Percentiles rank a stretch among this genome's conserved stretches.
Evolutionary conservation across 2,329 filamentous ascomycete species (phyloP).

Genomic region (Pseudopyricularia javanii): DNA sequence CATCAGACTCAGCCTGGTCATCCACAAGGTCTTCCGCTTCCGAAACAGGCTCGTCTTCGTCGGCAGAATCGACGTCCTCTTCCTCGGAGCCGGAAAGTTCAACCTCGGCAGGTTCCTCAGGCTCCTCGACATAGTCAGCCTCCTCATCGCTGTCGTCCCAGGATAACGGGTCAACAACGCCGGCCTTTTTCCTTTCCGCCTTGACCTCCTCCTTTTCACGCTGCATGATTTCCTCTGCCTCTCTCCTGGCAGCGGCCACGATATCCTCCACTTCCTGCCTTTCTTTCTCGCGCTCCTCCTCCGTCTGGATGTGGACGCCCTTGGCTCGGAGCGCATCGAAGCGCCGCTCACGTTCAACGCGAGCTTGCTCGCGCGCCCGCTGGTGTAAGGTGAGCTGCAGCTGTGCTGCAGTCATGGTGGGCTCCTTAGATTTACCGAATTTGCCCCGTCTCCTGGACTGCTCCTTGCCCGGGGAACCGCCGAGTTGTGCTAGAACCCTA

Average conservation of each 20-base stretch:
- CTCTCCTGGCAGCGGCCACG: slow-evolving; percentile 68
- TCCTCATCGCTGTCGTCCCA: slow-evolving; percentile 44
- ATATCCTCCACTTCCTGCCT: slow-evolving; percentile 79
- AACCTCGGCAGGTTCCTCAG: slow-evolving; percentile 6
- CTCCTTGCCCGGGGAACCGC: slow-evolving; percentile 41
- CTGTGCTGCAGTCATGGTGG: slow-evolving; percentile 37
- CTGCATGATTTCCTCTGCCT: slow-evolving; percentile 68
- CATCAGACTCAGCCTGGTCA: slow-evolving; percentile 9
- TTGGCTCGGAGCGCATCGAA: slow-evolving; percentile 66
- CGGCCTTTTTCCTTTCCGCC: slow-evolving; percentile 38
- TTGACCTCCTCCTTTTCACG: slow-evolving; percentile 65
- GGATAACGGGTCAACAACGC: slow-evolving; percentile 32
- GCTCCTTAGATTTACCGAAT: slow-evolving; percentile 22
- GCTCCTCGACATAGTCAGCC: slow-evolving; percentile 30
- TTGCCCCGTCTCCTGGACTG: slow-evolving; percentile 23
- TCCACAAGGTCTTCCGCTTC: slow-evolving; percentile 8
- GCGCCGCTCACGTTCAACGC: slow-evolving; percentile 61
- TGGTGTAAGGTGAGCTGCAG: slow-evolving; percentile 44
- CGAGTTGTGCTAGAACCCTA: slow-evolving; percentile 62
- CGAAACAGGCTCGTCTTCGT: slow-evolving; percentile 3
- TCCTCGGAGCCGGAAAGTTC: slow-evolving; percentile 10
- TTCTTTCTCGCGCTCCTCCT: slow-evolving; percentile 75
- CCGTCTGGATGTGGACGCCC: slow-evolving; percentile 70
- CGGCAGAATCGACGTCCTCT: slow-evolving; percentile 5
- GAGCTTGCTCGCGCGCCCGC: slow-evolving; percentile 69